Base-by-base conservation (phyloP, 108 stramenopile species). In the Discostella stelligeroides region DNA sequence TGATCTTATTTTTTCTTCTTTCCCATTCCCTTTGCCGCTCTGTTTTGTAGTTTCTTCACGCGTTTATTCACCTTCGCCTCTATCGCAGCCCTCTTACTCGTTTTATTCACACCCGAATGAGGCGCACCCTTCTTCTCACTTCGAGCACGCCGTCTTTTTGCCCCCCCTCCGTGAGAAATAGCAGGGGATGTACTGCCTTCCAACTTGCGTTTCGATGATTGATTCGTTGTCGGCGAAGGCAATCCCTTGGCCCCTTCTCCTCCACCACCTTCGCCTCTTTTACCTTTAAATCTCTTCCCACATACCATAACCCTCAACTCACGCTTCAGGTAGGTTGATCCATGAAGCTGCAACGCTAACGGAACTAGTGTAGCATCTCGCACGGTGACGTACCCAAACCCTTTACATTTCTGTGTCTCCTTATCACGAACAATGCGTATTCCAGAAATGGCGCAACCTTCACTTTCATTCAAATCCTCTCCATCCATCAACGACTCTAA, bases 351-450 rank as follows among this genome's bases (percentile, higher is more conserved):
- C 59, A 94, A 66, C 7, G 92, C 92, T 17, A 67, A 45, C 8
- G 86, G 65, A 10, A 88, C 85, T 55, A 82, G 47, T 28, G 70
- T 79, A 28, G 85, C 86, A 48, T 88, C 82, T 21, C 59, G 38
- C 30, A 94, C 81, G 23, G 87, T 65, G 13, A 94, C 86, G 40
- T 94, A 94, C 8, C 88, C 92, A 72, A 94, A 89, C 17, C 92
- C 92, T 68, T 89, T 89, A 58, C 89, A 94, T 60, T 84, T 82
- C 43, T 75, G 79, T 0, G 89, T 91, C 43, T 89, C 85, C 60
- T 80, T 85, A 66, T 94, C 92, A 41, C 92, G 85, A 43, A 94
- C 68, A 43, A 94, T 89, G 1, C 92, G 85, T 5, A 91, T 88
- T 17, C 80, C 85, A 25, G 80, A 73, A 24, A 91, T 75, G 42